A percentile compares a stretch with the other conserved stretches of the same genome.
Conservation (phyloP, 345 rosid genomes). For the Boechera retrofracta region DNA sequence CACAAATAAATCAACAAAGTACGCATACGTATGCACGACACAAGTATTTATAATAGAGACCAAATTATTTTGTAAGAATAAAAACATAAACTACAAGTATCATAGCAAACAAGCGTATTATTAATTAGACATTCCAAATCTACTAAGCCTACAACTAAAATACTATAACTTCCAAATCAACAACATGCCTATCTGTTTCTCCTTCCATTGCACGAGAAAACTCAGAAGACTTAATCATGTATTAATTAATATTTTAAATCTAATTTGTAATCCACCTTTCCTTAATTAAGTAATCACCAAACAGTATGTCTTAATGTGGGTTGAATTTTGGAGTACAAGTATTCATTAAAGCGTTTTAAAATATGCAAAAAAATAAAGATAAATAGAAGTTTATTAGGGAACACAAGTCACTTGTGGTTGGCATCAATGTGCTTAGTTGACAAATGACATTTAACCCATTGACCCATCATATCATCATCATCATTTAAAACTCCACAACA, state of each 20-base stretch:
- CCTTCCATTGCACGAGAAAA: conserved; percentile 19
- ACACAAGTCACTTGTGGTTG: conserved; percentile 38
- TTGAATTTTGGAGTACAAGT: conserved; percentile 9
- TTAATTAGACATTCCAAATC: conserved; percentile 4
- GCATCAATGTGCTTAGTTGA: conserved; percentile 44
- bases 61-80: not conserved
- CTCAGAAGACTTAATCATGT: conserved; percentile 7
- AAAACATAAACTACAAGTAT: conserved; percentile 18
- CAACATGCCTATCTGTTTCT: conserved; percentile 29
- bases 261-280: not conserved
- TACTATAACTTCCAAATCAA: conserved; percentile 9
- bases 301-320: not conserved
- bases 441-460: conserved; percentile 20
- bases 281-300: conserved; percentile 3
- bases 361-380: not conserved
- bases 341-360: not conserved
- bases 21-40: conserved; percentile 32
- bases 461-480: conserved; percentile 30
- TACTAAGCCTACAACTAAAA: not conserved
- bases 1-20: not conserved
- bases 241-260: conserved; percentile 8
- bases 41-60: conserved; percentile 14
- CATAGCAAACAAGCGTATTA: conserved; percentile 8
- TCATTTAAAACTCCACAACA: conserved; percentile 19
- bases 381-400: conserved; percentile 22